Base-by-base conservation (phyloP, 257 asterid genomes). In the Fraxinus anomala region DNA sequence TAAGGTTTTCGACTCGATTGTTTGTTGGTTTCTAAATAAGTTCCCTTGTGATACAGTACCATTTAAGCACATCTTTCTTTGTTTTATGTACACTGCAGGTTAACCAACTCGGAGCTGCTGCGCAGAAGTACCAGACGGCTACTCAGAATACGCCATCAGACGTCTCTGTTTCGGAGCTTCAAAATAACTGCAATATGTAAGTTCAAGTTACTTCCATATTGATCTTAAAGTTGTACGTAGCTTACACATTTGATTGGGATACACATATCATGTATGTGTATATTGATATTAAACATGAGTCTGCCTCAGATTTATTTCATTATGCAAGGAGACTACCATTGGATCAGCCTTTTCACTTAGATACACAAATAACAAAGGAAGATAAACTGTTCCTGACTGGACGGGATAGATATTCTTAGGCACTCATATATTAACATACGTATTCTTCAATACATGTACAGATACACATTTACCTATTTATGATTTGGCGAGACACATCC, bases 81-180 rank as follows among this genome's bases (percentile, higher is more conserved):
- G 36, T 24, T 63, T 11, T 63, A 12, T 10, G 34, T 12, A 23
- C 36, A 1, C 31, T 24, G 69, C 70, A 83, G 83, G 80, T 73
- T 67, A 9, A 31, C 69, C 76, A 83, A 67, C 83, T 83, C 6
- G 75, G 76, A 40, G 73, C 74, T 34, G 81, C 83, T 72, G 49
- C 54, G 26, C 73, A 76, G 61, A 67, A 72, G 17, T 83, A 72
- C 79, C 74, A 76, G 73, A 37, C 19, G 34, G 68, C 78, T 56
- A 33, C 79, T 17, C 78, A 40, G 10, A 72, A 74, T 39, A 39
- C 42, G 28, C 73, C 79, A 10, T 42, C 76, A 17, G 76, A 67
- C 3, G 7, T 24, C 56, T 13, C 75, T 66, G 16, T 51, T 4
- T 47, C 59, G 16, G 83, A 79, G 30, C 42, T 75, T 11, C 69